Base-by-base conservation (phyloP, 1,139 yeast species). In the Yamadazyma sp. region DNA sequence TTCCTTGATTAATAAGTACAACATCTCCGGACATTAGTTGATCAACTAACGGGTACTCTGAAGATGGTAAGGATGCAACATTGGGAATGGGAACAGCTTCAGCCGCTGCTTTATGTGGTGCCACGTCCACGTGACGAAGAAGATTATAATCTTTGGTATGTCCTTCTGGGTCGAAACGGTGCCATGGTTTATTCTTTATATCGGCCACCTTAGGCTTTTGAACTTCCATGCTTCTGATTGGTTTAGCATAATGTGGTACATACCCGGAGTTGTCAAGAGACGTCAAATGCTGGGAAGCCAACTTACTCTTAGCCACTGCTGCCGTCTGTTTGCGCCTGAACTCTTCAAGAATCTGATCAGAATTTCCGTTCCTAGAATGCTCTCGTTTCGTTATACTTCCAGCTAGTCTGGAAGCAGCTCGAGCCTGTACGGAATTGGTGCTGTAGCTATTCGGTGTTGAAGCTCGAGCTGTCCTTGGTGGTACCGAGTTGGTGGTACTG, bases 1-100 rank as follows among this genome's bases (percentile, higher is more conserved):
- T 52, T 1, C 76, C 77, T 46, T 68, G 74, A 2, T 41, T 48
- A 9, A 41, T 36, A 10, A 24, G 24, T 8, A 9, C 2, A 3
- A 29, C 31, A 16, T 33, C 38, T n/a, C n/a, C 13, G 9, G 44
- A 38, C n/a, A 29, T 28, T 11, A 41, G 33, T 17, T 41, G 44
- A 14, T 41, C 41, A 5, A 29, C 38, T 15, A 41, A 26, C 1
- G 44, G 44, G 27, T 30, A 38, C 26, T 38, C 44, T 4, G 41
- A 41, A n/a, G 38, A 16, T 12, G 42, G 34, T 2, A 20, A 14
- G 29, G 29, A 4, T 27, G 29, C 8, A 12, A 25, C 12, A 23
- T 6, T 4, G 3, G 16, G 16, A 26, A 26, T 6, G 16, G 12
- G 29, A 8, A 7, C 12, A 6, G 29, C 10, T 13, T 7, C 16